Evolutionary conservation across 139 green algal species (phyloP).

Genomic region (Astrephomene gubernaculifera): DNA sequence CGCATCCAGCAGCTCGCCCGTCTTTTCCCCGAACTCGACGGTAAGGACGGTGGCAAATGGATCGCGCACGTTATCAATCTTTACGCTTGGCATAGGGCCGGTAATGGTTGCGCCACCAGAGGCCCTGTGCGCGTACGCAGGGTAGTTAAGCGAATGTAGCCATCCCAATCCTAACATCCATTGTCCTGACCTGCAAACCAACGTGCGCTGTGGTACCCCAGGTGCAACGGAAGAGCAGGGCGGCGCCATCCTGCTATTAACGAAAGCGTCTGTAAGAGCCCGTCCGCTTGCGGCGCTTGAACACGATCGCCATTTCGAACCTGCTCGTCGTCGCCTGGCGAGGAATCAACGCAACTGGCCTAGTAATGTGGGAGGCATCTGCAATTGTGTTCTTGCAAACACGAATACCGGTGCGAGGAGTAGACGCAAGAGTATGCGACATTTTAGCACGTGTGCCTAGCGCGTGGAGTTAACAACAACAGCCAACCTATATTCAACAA

Average conservation of each 20-base stretch:
- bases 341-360: background rate
- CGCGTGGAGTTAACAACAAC: background rate
- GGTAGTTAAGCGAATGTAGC: too few relatives aligned
- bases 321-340: background rate
- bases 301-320: background rate
- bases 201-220: background rate
- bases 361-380: background rate
- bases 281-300: background rate
- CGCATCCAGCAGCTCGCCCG: constrained; percentile 91
- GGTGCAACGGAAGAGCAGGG: background rate
- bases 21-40: constrained; percentile 84
- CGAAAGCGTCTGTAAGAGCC: background rate
- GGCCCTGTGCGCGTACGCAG: background rate
- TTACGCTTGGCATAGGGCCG: constrained; percentile 71
- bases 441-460: constrained; percentile 2
- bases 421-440: background rate
- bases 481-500: background rate
- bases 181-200: constrained; percentile 21
- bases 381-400: background rate
- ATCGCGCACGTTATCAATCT: constrained; percentile 94
- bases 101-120: constrained; percentile 16
- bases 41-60: constrained; percentile 89
- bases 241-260: background rate
- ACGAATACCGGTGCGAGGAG: background rate
- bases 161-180: too few relatives aligned